These are phyloP conservation scores for Alternaria rosae DNA, from an alignment of 2,329 filamentous ascomycete genomes.

Conservation along the genomic window DNA sequence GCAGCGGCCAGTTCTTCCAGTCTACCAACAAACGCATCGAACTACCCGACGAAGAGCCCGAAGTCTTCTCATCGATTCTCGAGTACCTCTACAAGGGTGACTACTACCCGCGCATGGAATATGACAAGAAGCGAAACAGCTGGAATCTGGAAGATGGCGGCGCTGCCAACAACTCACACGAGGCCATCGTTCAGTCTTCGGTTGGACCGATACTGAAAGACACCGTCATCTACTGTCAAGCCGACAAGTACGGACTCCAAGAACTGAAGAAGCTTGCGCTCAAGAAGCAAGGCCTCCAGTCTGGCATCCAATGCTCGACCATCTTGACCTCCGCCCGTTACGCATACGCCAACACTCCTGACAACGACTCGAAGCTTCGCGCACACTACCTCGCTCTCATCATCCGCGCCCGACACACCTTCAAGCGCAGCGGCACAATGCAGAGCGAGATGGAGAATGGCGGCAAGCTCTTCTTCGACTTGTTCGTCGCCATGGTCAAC, in stretches of 20 bases:
- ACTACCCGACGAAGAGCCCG: constrained; percentile 84
- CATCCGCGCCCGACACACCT: constrained; percentile 84
- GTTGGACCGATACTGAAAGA: constrained; percentile 79
- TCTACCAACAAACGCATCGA: constrained; percentile 73
- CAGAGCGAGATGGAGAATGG: constrained; percentile 92
- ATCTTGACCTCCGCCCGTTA: constrained; percentile 88
- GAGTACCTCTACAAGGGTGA: constrained; percentile 95
- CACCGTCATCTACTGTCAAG: constrained; percentile 89
- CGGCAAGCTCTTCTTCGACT: constrained; percentile 87
- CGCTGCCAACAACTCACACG: constrained; percentile 45
- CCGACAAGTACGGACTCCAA: constrained; percentile 81
- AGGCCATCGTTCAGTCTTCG: constrained; percentile 66
- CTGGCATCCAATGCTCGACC: constrained; percentile 81
- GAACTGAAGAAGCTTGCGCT: constrained; percentile 85
- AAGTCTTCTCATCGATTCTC: constrained; percentile 88
- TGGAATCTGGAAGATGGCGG: constrained; percentile 79
- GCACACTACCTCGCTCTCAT: constrained; percentile 93
- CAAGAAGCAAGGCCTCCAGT: constrained; percentile 88
- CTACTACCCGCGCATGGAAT: constrained; percentile 83
- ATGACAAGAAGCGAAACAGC: constrained; percentile 79
- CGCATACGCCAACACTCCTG: constrained; percentile 87
- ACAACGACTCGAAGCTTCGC: constrained; percentile 87
- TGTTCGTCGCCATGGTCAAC: constrained; percentile 92
- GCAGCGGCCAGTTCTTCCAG: constrained; percentile 70
- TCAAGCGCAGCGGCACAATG: constrained; percentile 95